A percentile compares a stretch with the other conserved stretches of the same genome.
Evolutionary conservation across 2,329 filamentous ascomycete genomes (phyloP).

Genomic region (Diaporthe vaccinii): DNA sequence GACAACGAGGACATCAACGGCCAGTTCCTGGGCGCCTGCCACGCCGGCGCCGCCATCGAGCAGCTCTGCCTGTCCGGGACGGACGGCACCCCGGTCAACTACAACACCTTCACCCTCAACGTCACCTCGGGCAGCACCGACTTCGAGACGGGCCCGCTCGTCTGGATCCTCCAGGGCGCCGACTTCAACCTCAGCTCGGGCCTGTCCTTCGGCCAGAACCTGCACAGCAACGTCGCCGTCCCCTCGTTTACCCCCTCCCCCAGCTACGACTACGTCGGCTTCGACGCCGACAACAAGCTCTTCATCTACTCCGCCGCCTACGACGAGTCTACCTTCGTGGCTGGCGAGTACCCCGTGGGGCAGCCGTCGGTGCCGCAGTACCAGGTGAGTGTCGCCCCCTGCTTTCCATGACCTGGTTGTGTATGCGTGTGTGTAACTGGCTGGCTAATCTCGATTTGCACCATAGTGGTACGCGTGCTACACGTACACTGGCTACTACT

Average conservation of each 20-base stretch:
- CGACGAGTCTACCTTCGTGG: constrained; percentile 48
- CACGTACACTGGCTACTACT: constrained; percentile 51
- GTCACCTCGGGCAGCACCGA: constrained; percentile 44
- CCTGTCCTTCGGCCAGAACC: constrained; percentile 45
- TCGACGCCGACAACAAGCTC: constrained; percentile 48
- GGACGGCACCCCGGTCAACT: constrained; percentile 40
- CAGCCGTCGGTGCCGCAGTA: constrained; percentile 45
- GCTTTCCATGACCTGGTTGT: not conserved
- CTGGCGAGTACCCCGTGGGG: constrained; percentile 42
- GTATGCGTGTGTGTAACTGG: not conserved
- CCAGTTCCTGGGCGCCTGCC: constrained; percentile 51
- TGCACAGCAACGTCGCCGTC: constrained; percentile 50
- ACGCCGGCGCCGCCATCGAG: constrained; percentile 52
- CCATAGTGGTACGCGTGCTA: constrained; percentile 51
- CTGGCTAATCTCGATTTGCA: constrained; percentile 10
- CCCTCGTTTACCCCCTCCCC: constrained; percentile 46
- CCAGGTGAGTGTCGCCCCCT: constrained; percentile 41
- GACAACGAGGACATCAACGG: constrained; percentile 48
- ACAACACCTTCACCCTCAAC: constrained; percentile 52
- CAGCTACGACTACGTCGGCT: constrained; percentile 45
- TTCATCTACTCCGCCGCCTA: constrained; percentile 45
- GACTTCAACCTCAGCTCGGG: constrained; percentile 39
- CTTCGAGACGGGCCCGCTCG: constrained; percentile 46
- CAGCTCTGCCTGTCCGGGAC: constrained; percentile 48
- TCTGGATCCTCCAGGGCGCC: constrained; percentile 48